These are phyloP conservation scores for Perilla frutescens DNA, from an alignment of 257 asterid genomes.

Conservation along the genomic window DNA sequence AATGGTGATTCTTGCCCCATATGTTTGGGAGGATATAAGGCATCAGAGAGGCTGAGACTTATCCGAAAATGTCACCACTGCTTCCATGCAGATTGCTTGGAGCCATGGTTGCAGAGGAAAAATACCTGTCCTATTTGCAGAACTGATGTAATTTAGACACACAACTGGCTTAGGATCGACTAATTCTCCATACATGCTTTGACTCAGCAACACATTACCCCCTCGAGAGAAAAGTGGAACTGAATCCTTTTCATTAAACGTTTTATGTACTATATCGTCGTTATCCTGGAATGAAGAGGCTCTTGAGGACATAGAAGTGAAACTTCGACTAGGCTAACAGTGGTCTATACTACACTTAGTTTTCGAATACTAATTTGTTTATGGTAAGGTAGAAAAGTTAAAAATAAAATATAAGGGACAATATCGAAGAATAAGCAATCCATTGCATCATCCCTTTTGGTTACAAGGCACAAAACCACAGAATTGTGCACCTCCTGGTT, in stretches of 20 bases:
- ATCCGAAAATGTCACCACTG: conserved; percentile 34
- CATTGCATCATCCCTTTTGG: conserved; percentile 48
- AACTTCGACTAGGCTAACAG: not conserved
- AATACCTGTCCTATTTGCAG: conserved; percentile 39
- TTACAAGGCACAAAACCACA: conserved; percentile 35
- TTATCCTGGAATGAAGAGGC: no score
- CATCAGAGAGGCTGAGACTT: conserved; percentile 29
- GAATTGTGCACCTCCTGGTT: conserved; percentile 54
- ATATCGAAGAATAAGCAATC: not conserved
- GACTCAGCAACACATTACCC: not conserved
- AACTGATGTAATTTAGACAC: conserved; percentile 3
- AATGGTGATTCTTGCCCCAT: conserved; percentile 36
- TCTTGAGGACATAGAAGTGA: conserved; percentile 1
- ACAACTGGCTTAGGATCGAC: not conserved
- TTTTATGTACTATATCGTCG: no score
- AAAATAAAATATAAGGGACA: not conserved
- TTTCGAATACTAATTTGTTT: not conserved
- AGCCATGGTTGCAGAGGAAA: conserved; percentile 29
- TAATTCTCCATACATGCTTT: not conserved
- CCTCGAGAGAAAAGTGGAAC: no score
- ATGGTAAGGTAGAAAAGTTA: not conserved
- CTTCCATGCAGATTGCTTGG: conserved; percentile 40
- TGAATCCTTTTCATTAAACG: no score
- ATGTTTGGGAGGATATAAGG: conserved; percentile 32
- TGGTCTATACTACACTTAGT: not conserved